A percentile compares a stretch with the other conserved stretches of the same genome.
phyloP scores from a whole-genome alignment of 2,329 filamentous ascomycete species.

The Fusarium sp. region DNA sequence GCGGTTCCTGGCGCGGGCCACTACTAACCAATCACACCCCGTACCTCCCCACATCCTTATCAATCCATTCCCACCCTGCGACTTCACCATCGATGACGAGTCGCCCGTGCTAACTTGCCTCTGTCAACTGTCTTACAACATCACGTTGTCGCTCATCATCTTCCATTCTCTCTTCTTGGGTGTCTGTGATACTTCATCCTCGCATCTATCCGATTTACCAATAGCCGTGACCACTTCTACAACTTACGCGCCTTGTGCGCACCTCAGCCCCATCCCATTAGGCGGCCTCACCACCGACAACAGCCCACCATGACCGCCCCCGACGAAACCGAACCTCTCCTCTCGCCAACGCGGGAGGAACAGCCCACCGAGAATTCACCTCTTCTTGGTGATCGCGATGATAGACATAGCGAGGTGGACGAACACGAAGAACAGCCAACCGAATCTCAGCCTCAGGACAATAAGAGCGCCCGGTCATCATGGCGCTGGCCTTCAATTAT shows the following conservation, averaged over 20 bases:
- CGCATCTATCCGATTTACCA: not conserved
- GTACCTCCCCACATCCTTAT: conserved; percentile 34
- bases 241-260: conserved; percentile 25
- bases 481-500: conserved; percentile 78
- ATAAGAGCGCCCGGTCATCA: conserved; percentile 38
- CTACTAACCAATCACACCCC: conserved; percentile 31
- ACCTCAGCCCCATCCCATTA: conserved; percentile 5
- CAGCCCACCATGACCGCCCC: conserved; percentile 51
- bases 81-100: conserved; percentile 42
- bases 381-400: conserved; percentile 55
- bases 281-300: conserved; percentile 41
- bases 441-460: conserved; percentile 17
- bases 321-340: conserved; percentile 56
- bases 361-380: conserved; percentile 59
- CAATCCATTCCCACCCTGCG: conserved; percentile 35
- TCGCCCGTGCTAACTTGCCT: conserved; percentile 40
- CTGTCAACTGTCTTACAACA: conserved; percentile 25
- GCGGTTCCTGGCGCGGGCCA: conserved; percentile 37
- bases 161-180: conserved; percentile 27
- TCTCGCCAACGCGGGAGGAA: conserved; percentile 48
- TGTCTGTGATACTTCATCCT: not conserved
- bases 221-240: not conserved
- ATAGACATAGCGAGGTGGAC: conserved; percentile 46
- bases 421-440: conserved; percentile 35
- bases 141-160: conserved; percentile 10